phyloP scores from a whole-genome alignment of 352 stramenopile genomes.

The Phytophthora kernoviae region DNA sequence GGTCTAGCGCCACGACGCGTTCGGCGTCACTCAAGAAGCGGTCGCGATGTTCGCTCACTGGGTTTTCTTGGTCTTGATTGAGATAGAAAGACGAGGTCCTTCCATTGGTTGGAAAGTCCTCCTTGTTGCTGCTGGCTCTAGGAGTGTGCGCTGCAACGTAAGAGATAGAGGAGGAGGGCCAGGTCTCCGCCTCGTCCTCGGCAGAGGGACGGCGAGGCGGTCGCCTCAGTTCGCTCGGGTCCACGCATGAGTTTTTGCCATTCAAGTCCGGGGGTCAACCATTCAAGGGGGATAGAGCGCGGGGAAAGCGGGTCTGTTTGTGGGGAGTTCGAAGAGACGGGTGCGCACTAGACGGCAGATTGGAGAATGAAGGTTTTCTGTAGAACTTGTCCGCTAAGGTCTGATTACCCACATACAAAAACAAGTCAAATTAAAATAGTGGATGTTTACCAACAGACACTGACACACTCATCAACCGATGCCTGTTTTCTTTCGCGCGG shows the following conservation, averaged over 20 bases:
- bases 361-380: slow-evolving; percentile 18
- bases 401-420: slow-evolving; percentile 9
- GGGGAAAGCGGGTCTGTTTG: not conserved
- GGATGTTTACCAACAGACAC: not conserved
- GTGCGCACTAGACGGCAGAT: slow-evolving; percentile 18
- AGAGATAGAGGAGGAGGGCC: slow-evolving; percentile 59
- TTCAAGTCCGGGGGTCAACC: slow-evolving; percentile 42
- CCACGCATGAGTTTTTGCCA: slow-evolving; percentile 33
- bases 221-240: slow-evolving; percentile 34
- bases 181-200: slow-evolving; percentile 26
- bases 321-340: not conserved
- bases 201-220: slow-evolving; percentile 19
- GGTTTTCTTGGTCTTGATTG: slow-evolving; percentile 16
- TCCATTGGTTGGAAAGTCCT: slow-evolving; percentile 26
- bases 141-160: slow-evolving; percentile 69
- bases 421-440: slow-evolving; percentile 4
- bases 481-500: not conserved
- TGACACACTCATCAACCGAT: not conserved
- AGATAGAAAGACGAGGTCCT: slow-evolving; percentile 6
- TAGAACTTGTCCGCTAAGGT: not conserved
- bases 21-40: slow-evolving; percentile 72
- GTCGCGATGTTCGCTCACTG: slow-evolving; percentile 36
- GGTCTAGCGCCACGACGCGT: slow-evolving; percentile 47
- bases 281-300: slow-evolving; percentile 44
- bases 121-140: slow-evolving; percentile 45